Evolutionary conservation across 495 filamentous ascomycete genomes (phyloP), one percentile per base, ranked within the genome.

Genomic region (Aspergillus funiculosus): DNA sequence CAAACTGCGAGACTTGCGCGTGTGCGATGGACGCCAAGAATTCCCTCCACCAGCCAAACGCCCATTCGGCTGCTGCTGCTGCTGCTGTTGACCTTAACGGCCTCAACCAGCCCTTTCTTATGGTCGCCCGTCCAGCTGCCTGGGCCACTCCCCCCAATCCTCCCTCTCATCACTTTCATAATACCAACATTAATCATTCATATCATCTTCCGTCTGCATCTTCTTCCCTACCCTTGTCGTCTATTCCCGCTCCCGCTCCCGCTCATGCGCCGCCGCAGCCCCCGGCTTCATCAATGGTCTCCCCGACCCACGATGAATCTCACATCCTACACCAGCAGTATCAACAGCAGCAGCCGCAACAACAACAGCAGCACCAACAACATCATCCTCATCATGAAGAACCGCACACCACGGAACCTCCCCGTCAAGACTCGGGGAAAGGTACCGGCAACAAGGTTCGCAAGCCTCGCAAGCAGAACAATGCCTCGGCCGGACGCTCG

Each of bases 381-480:
- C 17, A 20, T n/a, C n/a, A n/a, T n/a, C n/a, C n/a, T n/a, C n/a
- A n/a, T n/a, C n/a, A n/a, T n/a, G n/a, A 44, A 35, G 37, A 19
- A 34, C 37, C 50, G 4, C 25, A 28, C 39, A n/a, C 39, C 19
- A 22, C 14, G 24, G 52, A 54, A n/a, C 13, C 46, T 11, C 34
- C 26, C 18, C 49, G 51, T 15, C 47, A 42, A 40, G 38, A 50
- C 43, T 30, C 54, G 22, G 63, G 54, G 26, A 62, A 54, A 26
- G 60, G 59, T 46, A 58, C 51, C 5, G 30, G 55, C 20, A 44
- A 64, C 13, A 71, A 69, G 39, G 50, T 62, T 11, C 68, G 65
- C 57, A 70, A 69, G 40, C 49, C 67, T 38, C 69, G 69, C 24
- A 72, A 68, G 49, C 36, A 57, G 24, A 53, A 51, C 48, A 67